Evolutionary conservation across 768 basidiomycete species (phyloP).

Genomic region (Lactarius deliciosus): DNA sequence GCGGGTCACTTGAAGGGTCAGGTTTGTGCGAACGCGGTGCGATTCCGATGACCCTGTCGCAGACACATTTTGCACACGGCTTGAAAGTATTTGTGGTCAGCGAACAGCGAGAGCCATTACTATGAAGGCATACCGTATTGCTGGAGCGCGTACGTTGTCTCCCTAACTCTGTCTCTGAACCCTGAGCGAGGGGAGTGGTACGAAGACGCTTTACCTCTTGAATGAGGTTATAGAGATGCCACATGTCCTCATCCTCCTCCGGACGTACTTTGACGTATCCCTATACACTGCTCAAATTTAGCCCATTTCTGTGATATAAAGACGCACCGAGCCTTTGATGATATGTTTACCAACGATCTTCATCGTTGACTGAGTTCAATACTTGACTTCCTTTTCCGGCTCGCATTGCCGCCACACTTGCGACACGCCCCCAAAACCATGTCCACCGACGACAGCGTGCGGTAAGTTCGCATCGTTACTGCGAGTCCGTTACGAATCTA

Average conservation of each 20-base stretch:
- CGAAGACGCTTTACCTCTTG: slow-evolving; percentile 49
- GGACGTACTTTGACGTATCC: slow-evolving; percentile 93
- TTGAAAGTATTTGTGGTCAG: slow-evolving; percentile 33
- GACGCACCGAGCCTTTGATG: slow-evolving; percentile 77
- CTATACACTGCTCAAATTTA: slow-evolving; percentile 44
- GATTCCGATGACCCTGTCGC: slow-evolving; percentile 94
- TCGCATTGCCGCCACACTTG: background rate
- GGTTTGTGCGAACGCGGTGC: slow-evolving; percentile 77
- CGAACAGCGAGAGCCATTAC: background rate
- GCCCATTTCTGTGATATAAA: slow-evolving; percentile 27
- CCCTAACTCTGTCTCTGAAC: slow-evolving; percentile 42
- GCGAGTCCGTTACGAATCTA: background rate
- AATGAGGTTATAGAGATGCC: slow-evolving; percentile 98
- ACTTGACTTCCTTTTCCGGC: slow-evolving; percentile 10
- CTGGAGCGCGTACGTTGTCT: slow-evolving; percentile 82
- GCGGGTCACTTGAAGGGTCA: slow-evolving; percentile 78
- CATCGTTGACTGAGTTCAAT: slow-evolving; percentile 48
- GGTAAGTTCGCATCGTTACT: slow-evolving; percentile 6
- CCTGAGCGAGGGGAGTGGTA: slow-evolving; percentile 17
- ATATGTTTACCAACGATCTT: slow-evolving; percentile 81
- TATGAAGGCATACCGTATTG: slow-evolving; percentile 59
- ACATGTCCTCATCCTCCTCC: slow-evolving; percentile 99
- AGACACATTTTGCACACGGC: slow-evolving; percentile 86
- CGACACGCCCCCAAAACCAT: slow-evolving; percentile 1
- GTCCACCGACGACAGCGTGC: slow-evolving; percentile 14